Evolutionary conservation across 2,329 filamentous ascomycete species (phyloP).

Genomic region (Cytospora paraplurivora): DNA sequence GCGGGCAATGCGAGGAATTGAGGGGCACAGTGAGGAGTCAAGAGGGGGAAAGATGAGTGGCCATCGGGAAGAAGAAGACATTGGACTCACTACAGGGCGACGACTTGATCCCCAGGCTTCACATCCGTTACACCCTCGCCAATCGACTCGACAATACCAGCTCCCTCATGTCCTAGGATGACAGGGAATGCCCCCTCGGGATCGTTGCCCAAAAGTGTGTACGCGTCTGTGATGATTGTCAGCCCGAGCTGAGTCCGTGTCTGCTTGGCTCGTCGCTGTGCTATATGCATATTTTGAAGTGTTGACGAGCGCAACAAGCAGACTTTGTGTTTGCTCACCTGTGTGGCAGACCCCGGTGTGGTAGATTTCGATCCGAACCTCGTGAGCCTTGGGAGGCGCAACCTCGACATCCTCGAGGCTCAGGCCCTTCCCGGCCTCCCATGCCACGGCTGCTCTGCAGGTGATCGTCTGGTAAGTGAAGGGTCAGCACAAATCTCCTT

Average conservation of each 20-base stretch:
- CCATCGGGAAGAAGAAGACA: not conserved
- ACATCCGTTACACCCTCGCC: slow-evolving; percentile 94
- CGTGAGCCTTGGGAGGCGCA: slow-evolving; percentile 81
- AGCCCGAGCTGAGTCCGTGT: not conserved
- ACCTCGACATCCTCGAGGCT: slow-evolving; percentile 93
- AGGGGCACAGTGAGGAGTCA: slow-evolving; percentile 6
- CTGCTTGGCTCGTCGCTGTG: not conserved
- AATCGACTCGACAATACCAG: slow-evolving; percentile 88
- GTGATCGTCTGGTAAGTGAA: slow-evolving; percentile 22
- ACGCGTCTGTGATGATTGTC: slow-evolving; percentile 67
- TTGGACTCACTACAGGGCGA: slow-evolving; percentile 75
- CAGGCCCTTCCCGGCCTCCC: slow-evolving; percentile 91
- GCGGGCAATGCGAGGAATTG: not conserved
- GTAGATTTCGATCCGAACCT: slow-evolving; percentile 95
- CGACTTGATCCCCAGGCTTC: slow-evolving; percentile 89
- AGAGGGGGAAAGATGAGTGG: slow-evolving; percentile 17
- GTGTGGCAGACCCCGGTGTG: slow-evolving; percentile 99
- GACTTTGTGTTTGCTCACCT: slow-evolving; percentile 36
- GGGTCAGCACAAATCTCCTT: not conserved
- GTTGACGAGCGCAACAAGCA: not conserved
- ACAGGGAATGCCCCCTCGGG: slow-evolving; percentile 93
- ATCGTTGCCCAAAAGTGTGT: slow-evolving; percentile 94
- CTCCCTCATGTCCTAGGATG: slow-evolving; percentile 86
- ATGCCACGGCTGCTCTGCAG: slow-evolving; percentile 84
- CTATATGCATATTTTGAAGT: not conserved